A percentile compares a stretch with the other conserved stretches of the same genome.
These are phyloP conservation scores for Phytophthora cactorum DNA, from an alignment of 352 stramenopile genomes.

Conservation along the genomic window DNA sequence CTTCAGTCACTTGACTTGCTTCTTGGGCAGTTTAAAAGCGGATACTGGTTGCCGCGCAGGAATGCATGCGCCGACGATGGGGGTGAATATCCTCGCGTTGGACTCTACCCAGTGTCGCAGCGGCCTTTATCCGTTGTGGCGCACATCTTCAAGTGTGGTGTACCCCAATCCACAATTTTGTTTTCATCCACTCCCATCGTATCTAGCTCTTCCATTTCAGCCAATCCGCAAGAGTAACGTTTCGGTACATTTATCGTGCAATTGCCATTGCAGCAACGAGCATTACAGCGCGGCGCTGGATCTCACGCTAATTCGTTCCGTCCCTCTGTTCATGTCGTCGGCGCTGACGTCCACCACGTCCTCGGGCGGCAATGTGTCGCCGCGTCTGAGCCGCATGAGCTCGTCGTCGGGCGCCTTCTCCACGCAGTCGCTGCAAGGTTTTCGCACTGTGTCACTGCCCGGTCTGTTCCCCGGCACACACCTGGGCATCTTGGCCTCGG, in stretches of 20 bases:
- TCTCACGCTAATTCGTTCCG: conserved; percentile 4
- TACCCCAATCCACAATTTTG: conserved; percentile 1
- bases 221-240: conserved; percentile 22
- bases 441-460: conserved; percentile 76
- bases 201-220: background rate
- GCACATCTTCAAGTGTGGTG: conserved; percentile 10
- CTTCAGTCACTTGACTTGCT: background rate
- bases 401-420: conserved; percentile 60
- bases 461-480: conserved; percentile 76
- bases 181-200: conserved; percentile 5
- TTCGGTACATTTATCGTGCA: conserved; percentile 22
- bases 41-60: background rate
- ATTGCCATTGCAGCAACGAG: conserved; percentile 22
- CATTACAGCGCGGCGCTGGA: conserved; percentile 4
- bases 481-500: conserved; percentile 78
- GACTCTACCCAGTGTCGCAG: conserved; percentile 29
- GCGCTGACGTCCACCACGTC: conserved; percentile 43
- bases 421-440: conserved; percentile 62
- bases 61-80: conserved; percentile 3
- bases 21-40: background rate
- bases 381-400: conserved; percentile 66
- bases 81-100: conserved; percentile 18
- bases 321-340: conserved; percentile 36
- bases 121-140: background rate
- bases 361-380: conserved; percentile 28